These are phyloP conservation scores for Backusella westeae DNA, from an alignment of 192 early-diverging fungal genomes.

Conservation along the genomic window DNA sequence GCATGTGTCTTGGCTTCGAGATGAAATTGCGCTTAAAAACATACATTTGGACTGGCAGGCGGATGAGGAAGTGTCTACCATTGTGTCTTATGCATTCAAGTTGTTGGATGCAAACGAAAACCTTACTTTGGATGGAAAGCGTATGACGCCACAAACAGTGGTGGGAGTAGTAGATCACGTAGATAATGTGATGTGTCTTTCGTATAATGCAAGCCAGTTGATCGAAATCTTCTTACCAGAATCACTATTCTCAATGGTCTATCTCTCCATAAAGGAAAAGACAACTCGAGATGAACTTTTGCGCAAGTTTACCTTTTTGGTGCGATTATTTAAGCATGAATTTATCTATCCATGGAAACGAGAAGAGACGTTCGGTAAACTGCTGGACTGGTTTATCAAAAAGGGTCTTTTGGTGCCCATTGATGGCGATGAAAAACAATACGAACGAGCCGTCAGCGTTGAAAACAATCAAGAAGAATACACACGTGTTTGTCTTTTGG, in stretches of 20 bases:
- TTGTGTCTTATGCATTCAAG: slow-evolving; percentile 32
- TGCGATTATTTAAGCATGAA: slow-evolving; percentile 31
- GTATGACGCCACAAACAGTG: slow-evolving; percentile 20
- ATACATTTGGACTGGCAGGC: slow-evolving; percentile 36
- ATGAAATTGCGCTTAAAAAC: slow-evolving; percentile 15
- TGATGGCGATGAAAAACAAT: neutral
- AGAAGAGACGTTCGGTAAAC: slow-evolving; percentile 23
- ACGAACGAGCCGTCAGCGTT: neutral
- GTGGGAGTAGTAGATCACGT: slow-evolving; percentile 36
- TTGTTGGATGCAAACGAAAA: slow-evolving; percentile 33
- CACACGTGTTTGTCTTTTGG: slow-evolving; percentile 29
- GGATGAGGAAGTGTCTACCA: slow-evolving; percentile 30
- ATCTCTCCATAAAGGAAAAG: slow-evolving; percentile 18
- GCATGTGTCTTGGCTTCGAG: slow-evolving; percentile 24
- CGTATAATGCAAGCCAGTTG: slow-evolving; percentile 39
- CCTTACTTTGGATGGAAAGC: slow-evolving; percentile 32
- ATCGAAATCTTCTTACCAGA: slow-evolving; percentile 34
- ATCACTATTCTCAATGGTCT: slow-evolving; percentile 32
- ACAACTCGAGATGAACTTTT: slow-evolving; percentile 22
- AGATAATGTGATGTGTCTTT: slow-evolving; percentile 38
- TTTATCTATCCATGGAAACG: slow-evolving; percentile 36
- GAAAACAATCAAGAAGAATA: slow-evolving; percentile 22
- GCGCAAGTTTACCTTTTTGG: slow-evolving; percentile 30
- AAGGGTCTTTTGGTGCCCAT: slow-evolving; percentile 13
- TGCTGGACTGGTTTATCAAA: slow-evolving; percentile 16